Percentiles rank a stretch among this genome's conserved stretches.
phyloP scores from a whole-genome alignment of 1,139 yeast species.

The Meyerozyma sp. region DNA sequence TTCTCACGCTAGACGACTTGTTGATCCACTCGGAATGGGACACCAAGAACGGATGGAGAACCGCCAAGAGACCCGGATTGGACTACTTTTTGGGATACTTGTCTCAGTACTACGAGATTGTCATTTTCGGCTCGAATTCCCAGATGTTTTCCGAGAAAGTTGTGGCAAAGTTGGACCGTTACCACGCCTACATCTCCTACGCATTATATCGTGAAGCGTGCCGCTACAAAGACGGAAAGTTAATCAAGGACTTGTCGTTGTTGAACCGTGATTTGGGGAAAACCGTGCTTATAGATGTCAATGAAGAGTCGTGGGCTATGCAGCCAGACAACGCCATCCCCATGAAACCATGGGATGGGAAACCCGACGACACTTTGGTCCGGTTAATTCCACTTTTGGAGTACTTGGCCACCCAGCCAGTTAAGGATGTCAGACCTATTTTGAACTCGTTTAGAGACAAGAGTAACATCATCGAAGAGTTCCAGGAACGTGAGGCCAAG shows the following conservation, averaged over 20 bases:
- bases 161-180: conserved; percentile 86
- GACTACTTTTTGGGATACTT: conserved; percentile 94
- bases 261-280: conserved; percentile 87
- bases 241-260: conserved; percentile 79
- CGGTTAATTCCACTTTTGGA: conserved; percentile 88
- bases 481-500: conserved; percentile 66
- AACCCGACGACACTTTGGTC: conserved; percentile 71
- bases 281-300: conserved; percentile 74
- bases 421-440: conserved; percentile 86
- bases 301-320: conserved; percentile 63
- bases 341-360: conserved; percentile 82
- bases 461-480: conserved; percentile 66
- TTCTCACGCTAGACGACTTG: conserved; percentile 82
- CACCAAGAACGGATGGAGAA: conserved; percentile 92
- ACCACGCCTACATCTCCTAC: conserved; percentile 82
- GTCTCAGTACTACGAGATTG: conserved; percentile 94
- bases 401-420: conserved; percentile 88
- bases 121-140: conserved; percentile 79
- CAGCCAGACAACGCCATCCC: conserved; percentile 94
- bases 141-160: conserved; percentile 83
- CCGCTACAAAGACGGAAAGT: conserved; percentile 81
- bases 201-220: conserved; percentile 90
- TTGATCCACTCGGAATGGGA: conserved; percentile 92
- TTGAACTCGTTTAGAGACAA: conserved; percentile 63
- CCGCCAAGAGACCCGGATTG: conserved; percentile 97